Evolutionary conservation across 139 green algal species (phyloP).

Genomic region (Coccomyxa sp.): DNA sequence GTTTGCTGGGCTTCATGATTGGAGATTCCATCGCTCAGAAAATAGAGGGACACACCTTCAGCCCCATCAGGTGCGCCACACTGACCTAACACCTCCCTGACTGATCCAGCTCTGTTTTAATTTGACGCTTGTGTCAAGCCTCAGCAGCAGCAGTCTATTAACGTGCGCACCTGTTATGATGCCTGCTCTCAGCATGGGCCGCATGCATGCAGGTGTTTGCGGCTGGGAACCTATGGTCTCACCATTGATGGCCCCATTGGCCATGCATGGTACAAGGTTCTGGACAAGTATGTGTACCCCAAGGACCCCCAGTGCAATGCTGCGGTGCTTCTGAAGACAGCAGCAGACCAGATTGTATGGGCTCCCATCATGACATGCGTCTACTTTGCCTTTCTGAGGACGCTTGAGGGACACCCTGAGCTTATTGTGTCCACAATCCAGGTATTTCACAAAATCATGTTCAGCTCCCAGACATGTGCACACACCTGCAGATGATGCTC

Average conservation of each 20-base stretch:
- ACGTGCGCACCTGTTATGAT: background rate
- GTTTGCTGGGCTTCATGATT: slow-evolving; percentile 57
- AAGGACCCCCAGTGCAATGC: slow-evolving; percentile 31
- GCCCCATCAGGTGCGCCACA: slow-evolving; percentile 13
- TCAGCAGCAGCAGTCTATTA: background rate
- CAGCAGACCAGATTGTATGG: slow-evolving; percentile 52
- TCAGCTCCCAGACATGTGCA: background rate
- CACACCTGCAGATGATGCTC: background rate
- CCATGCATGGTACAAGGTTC: slow-evolving; percentile 34
- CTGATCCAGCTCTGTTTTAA: background rate
- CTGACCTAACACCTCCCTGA: background rate
- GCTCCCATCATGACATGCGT: slow-evolving; percentile 45
- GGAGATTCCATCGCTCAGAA: slow-evolving; percentile 61
- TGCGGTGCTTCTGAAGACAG: slow-evolving; percentile 52
- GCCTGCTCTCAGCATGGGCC: background rate
- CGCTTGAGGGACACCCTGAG: slow-evolving; percentile 48
- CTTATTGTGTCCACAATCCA: slow-evolving; percentile 42
- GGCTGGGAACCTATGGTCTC: slow-evolving; percentile 30
- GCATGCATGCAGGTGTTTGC: slow-evolving; percentile 17
- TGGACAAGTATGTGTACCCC: slow-evolving; percentile 41
- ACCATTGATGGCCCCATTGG: slow-evolving; percentile 20
- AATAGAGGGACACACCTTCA: slow-evolving; percentile 29
- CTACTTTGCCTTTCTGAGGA: slow-evolving; percentile 51
- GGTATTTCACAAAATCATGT: slow-evolving; percentile 9
- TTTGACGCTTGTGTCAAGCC: background rate